Base-by-base conservation (phyloP, 352 stramenopile species). In the Aphanomyces invadans region DNA sequence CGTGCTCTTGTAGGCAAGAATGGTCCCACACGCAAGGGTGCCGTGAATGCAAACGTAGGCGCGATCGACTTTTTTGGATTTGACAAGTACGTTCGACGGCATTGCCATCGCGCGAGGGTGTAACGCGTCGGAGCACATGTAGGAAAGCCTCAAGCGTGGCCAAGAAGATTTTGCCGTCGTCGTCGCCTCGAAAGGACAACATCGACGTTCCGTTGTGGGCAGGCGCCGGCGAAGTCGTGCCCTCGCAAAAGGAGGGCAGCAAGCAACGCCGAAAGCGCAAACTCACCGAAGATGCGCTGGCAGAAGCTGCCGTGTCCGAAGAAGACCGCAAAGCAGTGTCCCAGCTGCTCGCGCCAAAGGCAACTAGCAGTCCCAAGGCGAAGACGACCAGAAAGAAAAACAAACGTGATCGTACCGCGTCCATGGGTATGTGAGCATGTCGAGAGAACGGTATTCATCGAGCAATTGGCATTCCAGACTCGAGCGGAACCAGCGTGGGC, bases 251-350 rank as follows among this genome's bases (percentile, higher is more conserved):
- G 62, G 73, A 76, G 48, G 80, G 85, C 28, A 92, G 85, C 69
- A 89, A 83, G 67, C 80, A 77, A 56, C 83, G 83, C 12, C 81
- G 81, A 54, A 91, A 92, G 71, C 83, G 83, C 65, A 94, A 92
- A 67, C 73, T 94, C 59, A 94, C 83, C 57, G 85, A 90, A 66
- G 81, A 84, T 44, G 85, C 81, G 11, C 61, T 89, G 23, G 83
- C 89, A 39, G 81, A 92, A 71, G 80, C 87, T 62, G 72, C 69
- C 46, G 62, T 91, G 29, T 76, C 77, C 56, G 76, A 92, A 29
- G 79, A 92, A 46, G 81, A 84, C 64, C 82, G 83, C 19, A 74
- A 74, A 17, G 77, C 86, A 65, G 83, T 79, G 68, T 92, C 85
- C 31, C 68, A 76, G 70, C 67, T 90, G 63, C 73, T 94, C 19